Evolutionary conservation across 176 grass and related monocot species (phyloP).

Genomic region (Raddia guianensis): DNA sequence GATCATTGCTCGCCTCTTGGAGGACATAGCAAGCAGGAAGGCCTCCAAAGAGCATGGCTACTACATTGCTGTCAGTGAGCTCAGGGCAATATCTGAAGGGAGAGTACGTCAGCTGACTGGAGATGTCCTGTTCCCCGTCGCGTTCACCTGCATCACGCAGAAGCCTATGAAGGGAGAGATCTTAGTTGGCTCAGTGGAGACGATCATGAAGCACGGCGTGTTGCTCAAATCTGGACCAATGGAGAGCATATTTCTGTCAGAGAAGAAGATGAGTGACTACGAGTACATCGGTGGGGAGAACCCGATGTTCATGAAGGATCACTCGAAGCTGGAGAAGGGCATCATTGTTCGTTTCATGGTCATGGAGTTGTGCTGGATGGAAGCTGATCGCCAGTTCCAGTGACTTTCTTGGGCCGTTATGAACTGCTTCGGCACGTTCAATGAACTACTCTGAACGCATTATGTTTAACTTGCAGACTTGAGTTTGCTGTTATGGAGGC

Average conservation of each 20-base stretch:
- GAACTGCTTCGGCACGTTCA: conserved; percentile 21
- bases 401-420: conserved; percentile 87
- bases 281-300: conserved; percentile 84
- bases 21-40: conserved; percentile 79
- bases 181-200: conserved; percentile 67
- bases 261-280: conserved; percentile 71
- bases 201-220: conserved; percentile 81
- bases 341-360: conserved; percentile 76
- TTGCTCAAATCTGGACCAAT: conserved; percentile 87
- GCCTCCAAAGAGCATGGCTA: conserved; percentile 97
- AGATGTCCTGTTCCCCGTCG: conserved; percentile 82
- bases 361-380: conserved; percentile 79
- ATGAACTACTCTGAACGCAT: neutral
- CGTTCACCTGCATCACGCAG: conserved; percentile 70
- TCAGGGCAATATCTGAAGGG: conserved; percentile 76
- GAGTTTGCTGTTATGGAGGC: neutral
- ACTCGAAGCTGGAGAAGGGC: conserved; percentile 83
- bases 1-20: conserved; percentile 73
- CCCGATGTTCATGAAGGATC: conserved; percentile 68
- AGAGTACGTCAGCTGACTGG: conserved; percentile 77
- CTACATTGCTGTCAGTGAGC: conserved; percentile 65
- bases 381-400: conserved; percentile 88
- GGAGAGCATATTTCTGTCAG: conserved; percentile 76
- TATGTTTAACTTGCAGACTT: conserved; percentile 8
- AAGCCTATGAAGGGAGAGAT: conserved; percentile 87